Percentiles rank a stretch among this genome's conserved stretches.
Conservation (phyloP, 169 alveolate species). For the Eimeria tenella region DNA sequence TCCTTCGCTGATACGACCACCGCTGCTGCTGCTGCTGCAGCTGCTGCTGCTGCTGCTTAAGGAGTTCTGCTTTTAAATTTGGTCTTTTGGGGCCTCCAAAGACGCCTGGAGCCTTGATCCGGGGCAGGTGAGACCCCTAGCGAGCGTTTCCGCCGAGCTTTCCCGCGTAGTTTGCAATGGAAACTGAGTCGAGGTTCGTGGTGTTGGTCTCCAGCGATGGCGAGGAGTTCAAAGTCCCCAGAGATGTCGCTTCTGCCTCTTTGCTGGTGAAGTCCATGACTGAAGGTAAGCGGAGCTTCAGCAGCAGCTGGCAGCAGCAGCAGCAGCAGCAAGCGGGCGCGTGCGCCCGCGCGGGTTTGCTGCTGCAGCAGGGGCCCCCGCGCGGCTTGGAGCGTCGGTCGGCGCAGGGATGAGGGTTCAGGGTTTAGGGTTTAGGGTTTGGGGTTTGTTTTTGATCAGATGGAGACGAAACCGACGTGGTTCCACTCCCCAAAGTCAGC, state of each 20-base stretch:
- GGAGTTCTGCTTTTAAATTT: too few relatives aligned
- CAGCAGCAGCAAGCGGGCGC: neutral
- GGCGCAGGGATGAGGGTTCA: too few relatives aligned
- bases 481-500: slow-evolving; percentile 96
- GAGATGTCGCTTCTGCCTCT: slow-evolving; percentile 91
- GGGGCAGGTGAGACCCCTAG: too few relatives aligned
- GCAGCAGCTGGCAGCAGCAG: neutral
- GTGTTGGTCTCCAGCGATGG: slow-evolving; percentile 85
- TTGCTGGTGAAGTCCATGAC: slow-evolving; percentile 92
- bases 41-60: too few relatives aligned
- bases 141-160: neutral
- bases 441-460: slow-evolving; percentile 78
- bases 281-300: slow-evolving; percentile 85
- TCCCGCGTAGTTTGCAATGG: neutral
- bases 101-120: too few relatives aligned
- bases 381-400: too few relatives aligned
- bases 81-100: too few relatives aligned
- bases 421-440: neutral
- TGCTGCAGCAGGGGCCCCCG: too few relatives aligned
- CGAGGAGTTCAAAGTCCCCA: slow-evolving; percentile 90
- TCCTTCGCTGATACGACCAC: neutral
- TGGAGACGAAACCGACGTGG: slow-evolving; percentile 93
- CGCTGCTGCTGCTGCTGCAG: neutral
- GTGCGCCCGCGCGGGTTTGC: neutral
- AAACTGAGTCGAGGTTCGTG: slow-evolving; percentile 2